Evolutionary conservation across 331 rosid species (phyloP).

Genomic region (Malus hybrid): DNA sequence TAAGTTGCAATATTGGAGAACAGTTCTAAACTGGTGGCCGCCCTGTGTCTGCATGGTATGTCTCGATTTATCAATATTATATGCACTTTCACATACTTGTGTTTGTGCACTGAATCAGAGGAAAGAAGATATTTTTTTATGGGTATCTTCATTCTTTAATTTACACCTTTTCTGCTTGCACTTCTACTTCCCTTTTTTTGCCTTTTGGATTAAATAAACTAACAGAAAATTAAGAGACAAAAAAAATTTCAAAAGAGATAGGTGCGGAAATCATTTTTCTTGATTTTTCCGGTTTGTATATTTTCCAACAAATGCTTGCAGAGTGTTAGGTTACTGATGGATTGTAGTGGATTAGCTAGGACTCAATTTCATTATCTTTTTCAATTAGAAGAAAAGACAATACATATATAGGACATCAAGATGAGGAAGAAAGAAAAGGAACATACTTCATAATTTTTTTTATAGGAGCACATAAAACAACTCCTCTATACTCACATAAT

Average conservation of each 20-base stretch:
- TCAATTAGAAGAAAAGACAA: neutral
- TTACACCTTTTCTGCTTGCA: neutral
- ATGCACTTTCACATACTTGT: neutral
- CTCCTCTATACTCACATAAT: slow-evolving; percentile 40
- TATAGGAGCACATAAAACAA: slow-evolving; percentile 8
- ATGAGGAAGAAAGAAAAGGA: neutral
- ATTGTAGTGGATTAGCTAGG: neutral
- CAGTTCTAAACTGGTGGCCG: neutral
- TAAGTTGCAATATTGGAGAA: neutral
- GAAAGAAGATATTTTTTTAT: neutral
- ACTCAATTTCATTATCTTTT: neutral
- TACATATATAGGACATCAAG: neutral
- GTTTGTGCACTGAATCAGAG: neutral
- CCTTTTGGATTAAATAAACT: no score
- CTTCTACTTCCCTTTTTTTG: neutral
- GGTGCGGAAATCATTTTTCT: neutral
- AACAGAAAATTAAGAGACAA: no score
- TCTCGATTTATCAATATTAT: neutral
- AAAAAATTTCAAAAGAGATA: neutral
- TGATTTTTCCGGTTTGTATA: no score
- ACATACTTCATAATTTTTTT: neutral
- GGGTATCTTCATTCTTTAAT: neutral
- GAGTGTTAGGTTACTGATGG: neutral
- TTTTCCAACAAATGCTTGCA: neutral
- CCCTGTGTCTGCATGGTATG: neutral